Conservation (phyloP, 2,329 filamentous ascomycete species). For the Pochonia chlamydosporia region DNA sequence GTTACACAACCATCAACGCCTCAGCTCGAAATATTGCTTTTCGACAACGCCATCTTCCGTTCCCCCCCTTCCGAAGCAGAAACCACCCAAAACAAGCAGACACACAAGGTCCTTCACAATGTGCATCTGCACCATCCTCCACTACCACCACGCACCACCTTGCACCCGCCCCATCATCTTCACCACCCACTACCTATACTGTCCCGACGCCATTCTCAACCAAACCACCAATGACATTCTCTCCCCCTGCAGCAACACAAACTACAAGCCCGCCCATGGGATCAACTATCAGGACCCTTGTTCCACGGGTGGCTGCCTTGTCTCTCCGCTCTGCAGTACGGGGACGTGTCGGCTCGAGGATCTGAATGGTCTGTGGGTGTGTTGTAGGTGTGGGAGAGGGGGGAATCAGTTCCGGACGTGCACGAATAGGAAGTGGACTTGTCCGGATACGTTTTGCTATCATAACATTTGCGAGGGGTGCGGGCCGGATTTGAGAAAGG, state of each 20-base stretch:
- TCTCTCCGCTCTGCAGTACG: constrained; percentile 38
- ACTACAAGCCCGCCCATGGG: constrained; percentile 22
- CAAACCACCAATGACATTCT: constrained; percentile 18
- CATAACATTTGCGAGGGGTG: constrained; percentile 43
- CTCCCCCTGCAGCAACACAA: constrained; percentile 17
- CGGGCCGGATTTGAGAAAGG: constrained; percentile 22
- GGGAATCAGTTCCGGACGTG: constrained; percentile 41
- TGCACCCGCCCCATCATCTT: constrained; percentile 36
- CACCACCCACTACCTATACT: constrained; percentile 38
- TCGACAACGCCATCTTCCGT: neutral
- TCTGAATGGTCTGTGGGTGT: constrained; percentile 42
- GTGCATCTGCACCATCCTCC: constrained; percentile 45
- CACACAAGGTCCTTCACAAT: constrained; percentile 22
- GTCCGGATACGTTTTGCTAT: constrained; percentile 46
- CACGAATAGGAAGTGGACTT: constrained; percentile 36
- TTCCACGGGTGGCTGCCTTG: constrained; percentile 37
- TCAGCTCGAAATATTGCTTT: neutral
- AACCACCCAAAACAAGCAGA: neutral
- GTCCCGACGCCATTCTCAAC: constrained; percentile 27
- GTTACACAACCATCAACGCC: neutral
- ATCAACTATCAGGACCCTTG: constrained; percentile 38
- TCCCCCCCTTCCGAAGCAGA: neutral
- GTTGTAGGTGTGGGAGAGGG: constrained; percentile 42
- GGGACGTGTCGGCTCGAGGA: constrained; percentile 44
- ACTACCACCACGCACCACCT: constrained; percentile 43